Percentiles rank a stretch among this genome's conserved stretches.
Conservation (phyloP, 495 filamentous ascomycete species). For the Hypoxylon lienhwacheense region DNA sequence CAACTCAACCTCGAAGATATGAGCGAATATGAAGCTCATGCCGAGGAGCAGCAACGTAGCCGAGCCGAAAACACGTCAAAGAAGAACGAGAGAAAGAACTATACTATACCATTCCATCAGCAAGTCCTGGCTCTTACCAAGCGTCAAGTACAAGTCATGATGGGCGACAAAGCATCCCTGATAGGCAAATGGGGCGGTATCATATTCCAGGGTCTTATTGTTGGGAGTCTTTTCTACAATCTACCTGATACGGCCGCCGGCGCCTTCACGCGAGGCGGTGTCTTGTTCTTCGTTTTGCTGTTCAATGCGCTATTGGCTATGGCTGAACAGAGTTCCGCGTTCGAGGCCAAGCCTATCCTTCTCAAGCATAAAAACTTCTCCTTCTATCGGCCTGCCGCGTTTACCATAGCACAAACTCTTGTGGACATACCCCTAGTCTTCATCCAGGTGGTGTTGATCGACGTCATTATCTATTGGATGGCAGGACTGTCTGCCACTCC, state of each 20-base stretch:
- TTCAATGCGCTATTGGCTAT: conserved; percentile 82
- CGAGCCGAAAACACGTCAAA: conserved; percentile 58
- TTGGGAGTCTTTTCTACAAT: conserved; percentile 76
- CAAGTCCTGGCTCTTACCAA: conserved; percentile 70
- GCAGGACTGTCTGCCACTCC: conserved; percentile 64
- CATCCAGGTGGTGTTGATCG: conserved; percentile 70
- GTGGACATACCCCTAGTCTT: conserved; percentile 74
- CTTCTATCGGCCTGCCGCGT: conserved; percentile 81
- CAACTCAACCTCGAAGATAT: conserved; percentile 53
- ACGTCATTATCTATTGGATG: conserved; percentile 81
- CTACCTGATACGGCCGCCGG: conserved; percentile 60
- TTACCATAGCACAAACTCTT: conserved; percentile 73
- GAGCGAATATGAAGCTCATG: conserved; percentile 45
- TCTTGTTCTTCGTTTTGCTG: conserved; percentile 71
- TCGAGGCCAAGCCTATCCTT: conserved; percentile 70
- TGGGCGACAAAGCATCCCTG: conserved; percentile 44
- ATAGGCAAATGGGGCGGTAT: conserved; percentile 56
- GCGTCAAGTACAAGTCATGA: conserved; percentile 66
- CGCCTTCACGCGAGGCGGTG: conserved; percentile 58
- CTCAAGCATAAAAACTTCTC: conserved; percentile 83
- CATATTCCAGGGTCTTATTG: conserved; percentile 72
- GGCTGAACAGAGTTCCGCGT: conserved; percentile 72
- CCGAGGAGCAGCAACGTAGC: conserved; percentile 24
- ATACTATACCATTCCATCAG: conserved; percentile 65
- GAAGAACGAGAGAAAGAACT: conserved; percentile 63